Evolutionary conservation across 257 asterid genomes (phyloP), one percentile per base, ranked within the genome.

Genomic region (Coffea canephora): DNA sequence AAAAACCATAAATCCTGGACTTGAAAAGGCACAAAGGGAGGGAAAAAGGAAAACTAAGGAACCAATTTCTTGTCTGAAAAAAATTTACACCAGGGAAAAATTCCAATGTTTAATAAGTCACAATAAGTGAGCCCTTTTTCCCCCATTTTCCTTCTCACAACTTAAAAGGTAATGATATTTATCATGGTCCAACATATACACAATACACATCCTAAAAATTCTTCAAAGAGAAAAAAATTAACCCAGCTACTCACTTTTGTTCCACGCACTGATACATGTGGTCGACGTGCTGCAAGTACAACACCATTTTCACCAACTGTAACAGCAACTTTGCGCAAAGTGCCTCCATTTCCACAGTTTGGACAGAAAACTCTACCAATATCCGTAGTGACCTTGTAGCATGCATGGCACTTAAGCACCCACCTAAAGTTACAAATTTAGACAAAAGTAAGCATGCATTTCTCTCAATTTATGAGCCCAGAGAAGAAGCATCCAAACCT

Each of bases 351-450:
- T 57, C 99, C 99, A 91, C 98, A 94, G 8, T 87, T 84, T 62
- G 99, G 99, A 65, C 99, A 94, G 91, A 96, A 96, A 74, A 96
- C 88, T 85, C 89, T 88, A 65, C 92, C 94, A 77, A 87, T 90
- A 79, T 92, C 99, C n/a, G 97, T 96, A 49, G 99, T 94, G 81
- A 96, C 97, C 89, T 94, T 96, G 86, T 76, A 87, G 88, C 99
- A 96, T 79, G 99, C 99, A 83, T 96, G 99, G 88, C 99, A 96
- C 82, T 89, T 93, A 81, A 94, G 92, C 81, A 96, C 97, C 99
- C 98, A 96, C 91, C 98, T 96, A 85, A 77, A 68, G 65, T 71
- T 36, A 79, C 70, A 55, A 75, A 70, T 49, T 45, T 48, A 68
- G 10, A 55, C 66, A 81, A 23, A 27, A 10, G 6, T 73, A 49